phyloP scores from a whole-genome alignment of 2,329 filamentous ascomycete genomes.

The Colletotrichum tropicicola region DNA sequence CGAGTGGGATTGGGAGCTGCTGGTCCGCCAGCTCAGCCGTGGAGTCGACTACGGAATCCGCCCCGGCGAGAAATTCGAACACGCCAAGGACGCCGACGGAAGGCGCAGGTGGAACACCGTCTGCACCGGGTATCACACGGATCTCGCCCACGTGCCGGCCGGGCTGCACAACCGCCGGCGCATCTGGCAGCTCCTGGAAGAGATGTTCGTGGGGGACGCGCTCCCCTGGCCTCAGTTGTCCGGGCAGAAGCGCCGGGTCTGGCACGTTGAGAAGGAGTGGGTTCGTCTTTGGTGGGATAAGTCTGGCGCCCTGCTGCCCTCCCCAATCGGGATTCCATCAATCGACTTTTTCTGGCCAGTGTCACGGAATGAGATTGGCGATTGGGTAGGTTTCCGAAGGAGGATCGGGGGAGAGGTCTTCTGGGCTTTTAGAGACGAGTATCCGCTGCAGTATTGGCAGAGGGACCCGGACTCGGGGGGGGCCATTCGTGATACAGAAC shows the following conservation, averaged over 20 bases:
- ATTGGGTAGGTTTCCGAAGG: too few relatives aligned
- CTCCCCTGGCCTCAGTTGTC: not conserved
- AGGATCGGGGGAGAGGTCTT: too few relatives aligned
- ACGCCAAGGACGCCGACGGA: not conserved
- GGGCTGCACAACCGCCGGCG: not conserved
- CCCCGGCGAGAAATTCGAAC: not conserved
- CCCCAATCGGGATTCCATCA: too few relatives aligned
- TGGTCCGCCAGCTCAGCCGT: not conserved
- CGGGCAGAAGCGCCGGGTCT: not conserved
- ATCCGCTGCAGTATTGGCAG: too few relatives aligned
- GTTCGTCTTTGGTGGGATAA: too few relatives aligned
- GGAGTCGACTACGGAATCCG: not conserved
- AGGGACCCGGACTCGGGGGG: too few relatives aligned
- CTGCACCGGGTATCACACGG: not conserved
- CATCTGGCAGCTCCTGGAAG: not conserved
- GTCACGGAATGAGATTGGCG: too few relatives aligned
- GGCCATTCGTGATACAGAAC: too few relatives aligned
- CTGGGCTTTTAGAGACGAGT: too few relatives aligned
- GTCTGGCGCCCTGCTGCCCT: too few relatives aligned
- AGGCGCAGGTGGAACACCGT: not conserved
- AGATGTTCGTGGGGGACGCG: not conserved
- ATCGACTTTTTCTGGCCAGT: too few relatives aligned
- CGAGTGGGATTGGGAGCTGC: conserved; percentile 2
- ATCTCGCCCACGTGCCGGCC: not conserved
- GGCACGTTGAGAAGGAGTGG: not conserved